phyloP scores from a whole-genome alignment of 176 grass and related monocot species.

The Eragrostis curvula region DNA sequence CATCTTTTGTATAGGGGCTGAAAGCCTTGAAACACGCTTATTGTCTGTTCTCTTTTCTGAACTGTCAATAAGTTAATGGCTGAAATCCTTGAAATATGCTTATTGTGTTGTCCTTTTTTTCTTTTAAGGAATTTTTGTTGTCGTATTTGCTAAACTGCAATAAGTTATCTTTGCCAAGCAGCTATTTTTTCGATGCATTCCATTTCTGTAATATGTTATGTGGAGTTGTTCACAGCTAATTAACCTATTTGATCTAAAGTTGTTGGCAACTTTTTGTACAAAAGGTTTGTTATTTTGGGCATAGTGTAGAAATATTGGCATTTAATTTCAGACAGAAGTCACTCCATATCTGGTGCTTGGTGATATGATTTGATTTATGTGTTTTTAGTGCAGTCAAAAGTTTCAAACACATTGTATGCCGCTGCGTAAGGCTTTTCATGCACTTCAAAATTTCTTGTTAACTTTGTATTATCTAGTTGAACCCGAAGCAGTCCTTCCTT shows the following conservation, averaged over 20 bases:
- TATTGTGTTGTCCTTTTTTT: no score
- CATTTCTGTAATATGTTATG: background rate
- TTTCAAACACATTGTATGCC: constrained; percentile 14
- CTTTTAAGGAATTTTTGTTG: background rate
- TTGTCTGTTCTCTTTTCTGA: no score
- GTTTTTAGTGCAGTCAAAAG: background rate
- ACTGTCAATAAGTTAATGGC: no score
- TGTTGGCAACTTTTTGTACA: background rate
- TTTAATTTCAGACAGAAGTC: background rate
- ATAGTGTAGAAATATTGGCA: background rate
- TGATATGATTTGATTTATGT: background rate
- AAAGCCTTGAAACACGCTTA: background rate
- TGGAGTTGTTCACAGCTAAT: background rate
- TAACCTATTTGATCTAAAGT: constrained; percentile 4
- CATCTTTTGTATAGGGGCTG: background rate
- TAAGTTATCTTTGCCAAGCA: background rate
- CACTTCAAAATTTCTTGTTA: constrained; percentile 9
- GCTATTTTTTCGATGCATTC: background rate
- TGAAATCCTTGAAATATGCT: no score
- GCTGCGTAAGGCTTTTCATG: background rate
- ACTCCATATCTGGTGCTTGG: background rate
- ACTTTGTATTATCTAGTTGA: constrained; percentile 6
- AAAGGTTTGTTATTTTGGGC: background rate
- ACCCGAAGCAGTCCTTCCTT: background rate
- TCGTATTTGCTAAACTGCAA: background rate